These are phyloP conservation scores for Helotiales sp. DNA, from an alignment of 2,329 filamentous ascomycete species.

Conservation along the genomic window DNA sequence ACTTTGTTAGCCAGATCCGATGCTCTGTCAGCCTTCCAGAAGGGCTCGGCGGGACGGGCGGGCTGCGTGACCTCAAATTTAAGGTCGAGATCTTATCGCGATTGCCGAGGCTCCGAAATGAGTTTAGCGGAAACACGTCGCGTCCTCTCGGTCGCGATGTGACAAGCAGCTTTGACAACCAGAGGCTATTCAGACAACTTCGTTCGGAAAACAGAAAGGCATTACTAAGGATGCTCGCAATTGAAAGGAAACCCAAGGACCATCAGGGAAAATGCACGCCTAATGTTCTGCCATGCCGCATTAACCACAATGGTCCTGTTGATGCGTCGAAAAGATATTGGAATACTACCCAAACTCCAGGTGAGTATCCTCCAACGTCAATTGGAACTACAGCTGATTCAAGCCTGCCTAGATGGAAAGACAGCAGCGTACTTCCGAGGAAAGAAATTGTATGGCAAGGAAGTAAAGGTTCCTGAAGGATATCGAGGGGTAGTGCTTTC, in stretches of 20 bases:
- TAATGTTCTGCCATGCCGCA: slow-evolving; percentile 77
- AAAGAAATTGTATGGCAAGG: slow-evolving; percentile 71
- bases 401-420: slow-evolving; percentile 44
- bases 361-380: slow-evolving; percentile 30
- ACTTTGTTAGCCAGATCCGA: no score
- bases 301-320: slow-evolving; percentile 76
- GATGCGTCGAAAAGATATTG: slow-evolving; percentile 67
- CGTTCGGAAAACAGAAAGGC: background rate
- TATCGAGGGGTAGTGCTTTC: slow-evolving; percentile 67
- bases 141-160: background rate
- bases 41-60: no score
- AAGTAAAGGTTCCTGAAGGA: slow-evolving; percentile 65
- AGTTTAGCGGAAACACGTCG: background rate
- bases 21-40: no score
- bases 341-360: slow-evolving; percentile 54
- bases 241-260: slow-evolving; percentile 26
- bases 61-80: background rate
- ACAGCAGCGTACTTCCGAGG: slow-evolving; percentile 73
- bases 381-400: background rate
- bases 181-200: background rate
- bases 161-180: background rate
- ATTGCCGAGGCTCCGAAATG: background rate
- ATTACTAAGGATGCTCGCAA: slow-evolving; percentile 28
- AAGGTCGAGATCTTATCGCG: background rate
- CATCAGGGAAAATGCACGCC: slow-evolving; percentile 38